Percentiles rank a stretch among this genome's conserved stretches.
Evolutionary conservation across 352 stramenopile species (phyloP).

Genomic region (Globisporangium mamillatum): DNA sequence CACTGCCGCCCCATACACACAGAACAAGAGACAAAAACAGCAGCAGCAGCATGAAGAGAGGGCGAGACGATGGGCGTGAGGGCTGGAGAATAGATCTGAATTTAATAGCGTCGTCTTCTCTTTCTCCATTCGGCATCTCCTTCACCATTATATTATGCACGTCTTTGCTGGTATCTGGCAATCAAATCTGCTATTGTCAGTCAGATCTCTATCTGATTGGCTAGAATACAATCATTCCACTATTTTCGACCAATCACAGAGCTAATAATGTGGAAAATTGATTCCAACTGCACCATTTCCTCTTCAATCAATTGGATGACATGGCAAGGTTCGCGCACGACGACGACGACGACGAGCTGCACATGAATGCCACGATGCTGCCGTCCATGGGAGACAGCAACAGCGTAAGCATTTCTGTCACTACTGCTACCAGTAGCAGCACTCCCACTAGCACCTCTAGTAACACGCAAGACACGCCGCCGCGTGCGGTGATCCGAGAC

Average conservation of each 20-base stretch:
- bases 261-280: not conserved
- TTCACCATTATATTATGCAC: not conserved
- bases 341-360: constrained; percentile 19
- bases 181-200: not conserved
- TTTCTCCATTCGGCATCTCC: not conserved
- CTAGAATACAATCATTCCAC: not conserved
- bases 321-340: constrained; percentile 1
- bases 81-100: constrained; percentile 6
- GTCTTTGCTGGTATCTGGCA: not conserved
- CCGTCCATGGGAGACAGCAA: not conserved
- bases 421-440: not conserved
- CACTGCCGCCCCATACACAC: not conserved
- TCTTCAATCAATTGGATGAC: not conserved
- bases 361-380: constrained; percentile 21
- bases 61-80: not conserved
- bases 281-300: constrained; percentile 4
- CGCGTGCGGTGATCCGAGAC: constrained; percentile 1
- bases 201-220: not conserved
- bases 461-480: not conserved
- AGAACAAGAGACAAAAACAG: constrained; percentile 1
- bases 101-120: not conserved
- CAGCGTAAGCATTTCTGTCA: not conserved
- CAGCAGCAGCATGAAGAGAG: not conserved
- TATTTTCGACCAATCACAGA: not conserved
- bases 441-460: not conserved